Base-by-base conservation (phyloP, 441 rosid species). In the Isatis lusitanica region DNA sequence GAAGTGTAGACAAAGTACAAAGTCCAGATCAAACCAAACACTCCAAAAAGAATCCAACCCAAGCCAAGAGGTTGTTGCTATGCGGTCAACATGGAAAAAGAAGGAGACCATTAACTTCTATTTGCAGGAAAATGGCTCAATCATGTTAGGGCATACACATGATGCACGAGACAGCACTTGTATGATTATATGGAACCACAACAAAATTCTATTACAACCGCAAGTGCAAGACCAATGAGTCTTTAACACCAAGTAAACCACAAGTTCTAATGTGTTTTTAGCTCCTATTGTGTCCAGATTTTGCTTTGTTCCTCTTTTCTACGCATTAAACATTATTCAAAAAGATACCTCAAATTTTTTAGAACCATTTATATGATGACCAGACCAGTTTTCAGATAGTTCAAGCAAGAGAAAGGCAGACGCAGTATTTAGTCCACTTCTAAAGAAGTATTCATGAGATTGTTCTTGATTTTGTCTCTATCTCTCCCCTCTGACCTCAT, bases 11-110 rank as follows among this genome's bases (percentile, higher is more conserved):
- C 15, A 10, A 80, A 63, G 86, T 85, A 91, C 71, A 94, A 80
- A 31, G 92, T 30, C 97, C 98, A 94, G 67, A 94, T 87, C 69
- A 94, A 80, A 70, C 84, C 94, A 39, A 94, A 94, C 18, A 94
- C 92, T 16, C 90, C 98, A 15, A 91, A 74, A 65, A 94, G 83
- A 74, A 94, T 90, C 98, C 98, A 94, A 5, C 83, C 97, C 60
- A 94, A 90, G 46, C 97, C 60, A 94, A 90, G 46, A 94, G 87
- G 78, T 91, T 93, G 91, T 91, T 93, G 89, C 98, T 93, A n/a
- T n/a, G n/a, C n/a, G n/a, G n/a, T n/a, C n/a, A n/a, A n/a, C n/a
- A n/a, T 24, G 26, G 26, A 24, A 1, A 3, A 24, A 24, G 26
- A 24, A 24, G 26, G 26, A 24, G 26, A 24, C 26, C 26, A 24